phyloP scores from a whole-genome alignment of 129 eudicot species.

The Ambrosia trifida region DNA sequence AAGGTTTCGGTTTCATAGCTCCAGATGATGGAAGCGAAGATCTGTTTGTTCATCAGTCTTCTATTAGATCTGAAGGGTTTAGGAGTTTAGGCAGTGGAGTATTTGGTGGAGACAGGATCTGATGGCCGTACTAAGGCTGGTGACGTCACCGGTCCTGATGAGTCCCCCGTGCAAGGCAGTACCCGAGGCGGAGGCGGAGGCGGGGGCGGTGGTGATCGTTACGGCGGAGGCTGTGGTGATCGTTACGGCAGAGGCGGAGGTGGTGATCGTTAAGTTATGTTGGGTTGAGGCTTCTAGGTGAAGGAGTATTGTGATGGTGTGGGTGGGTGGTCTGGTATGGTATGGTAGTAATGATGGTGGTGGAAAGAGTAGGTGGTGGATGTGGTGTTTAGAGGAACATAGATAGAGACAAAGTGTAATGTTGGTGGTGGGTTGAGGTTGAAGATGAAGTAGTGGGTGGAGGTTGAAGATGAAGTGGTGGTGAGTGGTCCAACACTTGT shows the following conservation, averaged over 20 bases:
- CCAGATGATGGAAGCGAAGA: conserved; percentile 68
- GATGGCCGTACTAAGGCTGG: conserved; percentile 78
- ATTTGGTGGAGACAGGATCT: conserved; percentile 38
- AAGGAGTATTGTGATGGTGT: too few species aligned
- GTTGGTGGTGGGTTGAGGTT: too few species aligned
- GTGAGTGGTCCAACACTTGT: too few species aligned
- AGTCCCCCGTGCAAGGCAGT: conserved; percentile 23
- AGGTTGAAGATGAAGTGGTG: too few species aligned
- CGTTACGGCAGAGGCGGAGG: conserved; percentile 8
- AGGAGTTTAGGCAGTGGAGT: conserved; percentile 72
- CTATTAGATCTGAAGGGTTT: conserved; percentile 69
- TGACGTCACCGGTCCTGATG: conserved; percentile 35
- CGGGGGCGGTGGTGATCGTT: conserved; percentile 28
- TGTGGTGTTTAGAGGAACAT: too few species aligned
- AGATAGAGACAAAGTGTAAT: too few species aligned
- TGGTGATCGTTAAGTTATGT: conserved; percentile 31
- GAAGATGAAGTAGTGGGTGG: too few species aligned
- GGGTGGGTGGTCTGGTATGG: too few species aligned
- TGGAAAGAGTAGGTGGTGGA: too few species aligned
- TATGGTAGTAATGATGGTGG: too few species aligned
- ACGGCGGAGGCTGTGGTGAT: neutral
- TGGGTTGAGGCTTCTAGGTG: too few species aligned
- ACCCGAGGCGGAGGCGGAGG: conserved; percentile 23
- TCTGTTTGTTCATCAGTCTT: conserved; percentile 73
- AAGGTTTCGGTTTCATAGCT: conserved; percentile 34